Evolutionary conservation across 768 basidiomycete species (phyloP).

Genomic region (Cyclocybe cylindracea): DNA sequence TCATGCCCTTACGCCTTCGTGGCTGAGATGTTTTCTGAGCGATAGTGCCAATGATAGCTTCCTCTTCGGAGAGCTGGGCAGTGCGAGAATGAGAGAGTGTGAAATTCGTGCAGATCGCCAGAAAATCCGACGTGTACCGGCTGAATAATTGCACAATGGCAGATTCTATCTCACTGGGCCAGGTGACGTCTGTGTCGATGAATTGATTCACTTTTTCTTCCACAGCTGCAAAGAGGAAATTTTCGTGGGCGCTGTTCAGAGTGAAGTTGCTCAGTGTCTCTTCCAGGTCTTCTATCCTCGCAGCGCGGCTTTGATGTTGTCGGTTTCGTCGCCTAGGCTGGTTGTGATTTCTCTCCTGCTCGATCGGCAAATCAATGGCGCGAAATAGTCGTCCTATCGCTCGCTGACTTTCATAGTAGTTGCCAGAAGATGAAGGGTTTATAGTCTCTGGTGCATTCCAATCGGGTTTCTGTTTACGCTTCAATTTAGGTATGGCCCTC

Average conservation of each 20-base stretch:
- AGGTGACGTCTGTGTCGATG: slow-evolving; percentile 25
- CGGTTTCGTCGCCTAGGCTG: slow-evolving; percentile 8
- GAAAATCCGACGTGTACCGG: slow-evolving; percentile 48
- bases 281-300: slow-evolving; percentile 19
- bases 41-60: slow-evolving; percentile 67
- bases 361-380: slow-evolving; percentile 52
- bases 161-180: slow-evolving; percentile 23
- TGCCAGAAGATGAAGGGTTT: slow-evolving; percentile 24
- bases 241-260: slow-evolving; percentile 3
- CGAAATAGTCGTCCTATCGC: slow-evolving; percentile 68
- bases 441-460: slow-evolving; percentile 68
- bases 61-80: slow-evolving; percentile 57
- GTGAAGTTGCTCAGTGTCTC: slow-evolving; percentile 15
- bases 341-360: slow-evolving; percentile 15
- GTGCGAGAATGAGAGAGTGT: slow-evolving; percentile 44
- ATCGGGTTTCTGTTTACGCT: slow-evolving; percentile 46
- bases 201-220: slow-evolving; percentile 32
- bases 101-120: slow-evolving; percentile 46
- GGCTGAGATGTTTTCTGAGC: slow-evolving; percentile 62
- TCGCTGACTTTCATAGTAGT: slow-evolving; percentile 52
- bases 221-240: slow-evolving; percentile 14
- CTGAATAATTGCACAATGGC: slow-evolving; percentile 32
- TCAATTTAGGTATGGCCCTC: slow-evolving; percentile 43
- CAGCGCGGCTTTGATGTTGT: slow-evolving; percentile 3
- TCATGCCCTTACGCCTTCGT: slow-evolving; percentile 51